A percentile compares a stretch with the other conserved stretches of the same genome.
These are phyloP conservation scores for Colletotrichum sp. DNA, from an alignment of 2,329 filamentous ascomycete genomes.

Conservation along the genomic window DNA sequence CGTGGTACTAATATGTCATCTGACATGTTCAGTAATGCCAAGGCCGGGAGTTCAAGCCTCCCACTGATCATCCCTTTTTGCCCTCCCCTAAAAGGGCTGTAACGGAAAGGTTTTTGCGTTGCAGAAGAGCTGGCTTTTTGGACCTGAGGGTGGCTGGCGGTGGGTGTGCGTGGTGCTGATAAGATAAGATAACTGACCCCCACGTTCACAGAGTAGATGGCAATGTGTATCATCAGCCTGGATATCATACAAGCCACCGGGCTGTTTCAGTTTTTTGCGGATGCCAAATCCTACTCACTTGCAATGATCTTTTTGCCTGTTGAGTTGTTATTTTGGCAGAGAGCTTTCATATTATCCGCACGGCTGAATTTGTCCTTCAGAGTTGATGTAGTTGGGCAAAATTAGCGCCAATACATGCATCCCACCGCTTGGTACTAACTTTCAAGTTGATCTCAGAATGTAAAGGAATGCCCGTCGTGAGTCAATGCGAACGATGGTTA, in stretches of 20 bases:
- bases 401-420: not conserved
- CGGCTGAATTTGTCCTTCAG: not conserved
- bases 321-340: not conserved
- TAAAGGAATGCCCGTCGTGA: fast-evolving
- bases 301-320: not conserved
- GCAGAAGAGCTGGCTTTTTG: not conserved
- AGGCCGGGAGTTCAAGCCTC: conserved; percentile 22
- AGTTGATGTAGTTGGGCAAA: not conserved
- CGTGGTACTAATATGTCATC: conserved; percentile 21
- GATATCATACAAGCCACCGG: not conserved
- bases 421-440: not conserved
- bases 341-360: not conserved
- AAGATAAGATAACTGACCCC: not conserved
- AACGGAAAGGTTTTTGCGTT: not conserved
- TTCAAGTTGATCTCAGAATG: not conserved
- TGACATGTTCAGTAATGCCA: conserved; percentile 15
- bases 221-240: not conserved
- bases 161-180: not conserved
- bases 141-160: not conserved
- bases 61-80: conserved; percentile 13
- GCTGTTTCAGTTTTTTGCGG: not conserved
- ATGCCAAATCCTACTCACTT: not conserved
- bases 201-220: not conserved
- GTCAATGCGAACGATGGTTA: not conserved
- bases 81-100: fast-evolving